Conservation (phyloP, 768 basidiomycete species). For the Lenzites betulinus region DNA sequence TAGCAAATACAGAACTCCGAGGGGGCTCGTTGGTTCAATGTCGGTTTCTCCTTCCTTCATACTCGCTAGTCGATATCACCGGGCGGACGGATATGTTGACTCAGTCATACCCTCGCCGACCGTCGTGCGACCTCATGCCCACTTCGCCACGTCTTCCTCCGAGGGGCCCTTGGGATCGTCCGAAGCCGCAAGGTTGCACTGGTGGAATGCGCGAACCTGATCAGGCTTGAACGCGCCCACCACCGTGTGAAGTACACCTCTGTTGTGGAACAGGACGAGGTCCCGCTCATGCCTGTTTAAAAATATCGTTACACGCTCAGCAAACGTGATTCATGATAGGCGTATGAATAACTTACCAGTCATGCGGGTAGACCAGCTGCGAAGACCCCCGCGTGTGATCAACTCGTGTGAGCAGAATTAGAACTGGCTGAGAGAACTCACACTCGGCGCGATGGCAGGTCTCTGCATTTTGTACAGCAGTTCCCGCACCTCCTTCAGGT, state of each 20-base stretch:
- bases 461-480: slow-evolving; percentile 86
- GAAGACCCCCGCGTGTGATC: neutral
- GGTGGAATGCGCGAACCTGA: slow-evolving; percentile 76
- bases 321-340: neutral
- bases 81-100: no score
- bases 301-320: neutral
- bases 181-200: slow-evolving; percentile 86
- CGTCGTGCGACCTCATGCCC: slow-evolving; percentile 40
- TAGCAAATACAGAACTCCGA: no score
- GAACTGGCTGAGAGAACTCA: slow-evolving; percentile 36
- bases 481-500: slow-evolving; percentile 70
- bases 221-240: slow-evolving; percentile 71
- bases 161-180: slow-evolving; percentile 69
- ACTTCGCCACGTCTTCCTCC: slow-evolving; percentile 64
- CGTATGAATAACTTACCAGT: slow-evolving; percentile 54
- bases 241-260: slow-evolving; percentile 79
- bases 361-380: slow-evolving; percentile 84
- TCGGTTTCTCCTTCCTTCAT: no score
- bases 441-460: slow-evolving; percentile 81
- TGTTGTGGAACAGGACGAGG: slow-evolving; percentile 85
- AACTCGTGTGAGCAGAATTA: slow-evolving; percentile 11
- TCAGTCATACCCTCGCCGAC: neutral
- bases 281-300: slow-evolving; percentile 57
- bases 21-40: no score
- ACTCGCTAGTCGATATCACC: no score